These are phyloP conservation scores for Euphorbia lathyris DNA, from an alignment of 345 rosid species.

Conservation along the genomic window DNA sequence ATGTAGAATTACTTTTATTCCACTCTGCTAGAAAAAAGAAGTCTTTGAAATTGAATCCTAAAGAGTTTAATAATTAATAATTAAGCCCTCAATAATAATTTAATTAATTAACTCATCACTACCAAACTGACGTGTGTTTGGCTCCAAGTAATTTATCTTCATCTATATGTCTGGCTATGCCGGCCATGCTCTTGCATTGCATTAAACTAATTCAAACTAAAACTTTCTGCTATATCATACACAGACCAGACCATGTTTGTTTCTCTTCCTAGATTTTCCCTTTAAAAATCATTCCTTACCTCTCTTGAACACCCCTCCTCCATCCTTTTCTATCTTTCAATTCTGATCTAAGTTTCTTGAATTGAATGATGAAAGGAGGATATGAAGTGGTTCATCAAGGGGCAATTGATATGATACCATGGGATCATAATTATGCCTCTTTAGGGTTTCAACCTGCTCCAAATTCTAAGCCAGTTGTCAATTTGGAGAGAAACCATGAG, in stretches of 20 bases:
- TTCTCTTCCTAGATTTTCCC: constrained; percentile 5
- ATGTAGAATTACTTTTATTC: background rate
- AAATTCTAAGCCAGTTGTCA: constrained; percentile 19
- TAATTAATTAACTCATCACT: constrained; percentile 14
- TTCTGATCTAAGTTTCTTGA: too few relatives aligned
- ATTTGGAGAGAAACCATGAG: constrained; percentile 46
- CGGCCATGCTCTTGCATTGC: constrained; percentile 43
- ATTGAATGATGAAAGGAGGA: constrained; percentile 37
- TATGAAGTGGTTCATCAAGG: constrained; percentile 38
- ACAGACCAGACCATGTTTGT: too few relatives aligned
- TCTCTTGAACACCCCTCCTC: constrained; percentile 30
- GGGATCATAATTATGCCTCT: constrained; percentile 20
- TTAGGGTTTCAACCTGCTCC: constrained; percentile 11
- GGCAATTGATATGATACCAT: constrained; percentile 35
- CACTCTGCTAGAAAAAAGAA: background rate
- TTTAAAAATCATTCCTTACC: constrained; percentile 25
- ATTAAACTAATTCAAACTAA: constrained; percentile 6
- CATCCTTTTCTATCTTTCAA: background rate
- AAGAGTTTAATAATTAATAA: background rate
- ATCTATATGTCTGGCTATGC: constrained; percentile 46
- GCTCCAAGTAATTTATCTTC: constrained; percentile 27
- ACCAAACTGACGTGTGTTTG: constrained; percentile 46
- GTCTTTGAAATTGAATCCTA: background rate
- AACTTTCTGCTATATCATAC: too few relatives aligned
- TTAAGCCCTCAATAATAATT: background rate